phyloP scores from a whole-genome alignment of 805 yeast genomes.

The Brettanomyces nanus region DNA sequence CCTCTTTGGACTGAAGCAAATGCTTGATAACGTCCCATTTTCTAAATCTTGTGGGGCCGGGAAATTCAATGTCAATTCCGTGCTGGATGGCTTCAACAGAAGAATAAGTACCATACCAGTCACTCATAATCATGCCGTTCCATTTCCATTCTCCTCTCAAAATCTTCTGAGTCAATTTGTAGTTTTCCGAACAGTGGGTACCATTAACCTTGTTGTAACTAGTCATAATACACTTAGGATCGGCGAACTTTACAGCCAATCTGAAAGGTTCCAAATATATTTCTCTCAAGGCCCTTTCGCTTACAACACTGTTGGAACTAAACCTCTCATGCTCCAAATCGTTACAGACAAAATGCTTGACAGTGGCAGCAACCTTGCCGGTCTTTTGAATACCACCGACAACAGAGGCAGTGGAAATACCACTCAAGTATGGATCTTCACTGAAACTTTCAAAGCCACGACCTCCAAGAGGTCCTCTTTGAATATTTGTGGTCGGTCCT shows the following conservation, averaged over 20 bases:
- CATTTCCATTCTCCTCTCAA: conserved; percentile 50
- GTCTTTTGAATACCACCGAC: conserved; percentile 47
- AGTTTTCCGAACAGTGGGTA: conserved; percentile 42
- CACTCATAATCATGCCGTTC: conserved; percentile 51
- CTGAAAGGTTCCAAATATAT: conserved; percentile 58
- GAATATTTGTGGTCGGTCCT: conserved; percentile 32
- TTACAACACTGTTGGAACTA: conserved; percentile 38
- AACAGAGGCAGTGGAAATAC: conserved; percentile 37
- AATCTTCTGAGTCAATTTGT: conserved; percentile 34
- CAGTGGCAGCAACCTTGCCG: conserved; percentile 40
- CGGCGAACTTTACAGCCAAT: conserved; percentile 42
- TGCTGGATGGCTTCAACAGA: conserved; percentile 38
- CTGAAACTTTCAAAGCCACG: conserved; percentile 35
- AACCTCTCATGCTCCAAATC: conserved; percentile 52
- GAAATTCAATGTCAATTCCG: conserved; percentile 62
- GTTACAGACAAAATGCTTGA: conserved; percentile 58
- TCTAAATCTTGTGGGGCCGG: conserved; percentile 32
- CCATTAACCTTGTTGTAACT: conserved; percentile 60
- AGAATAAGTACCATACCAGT: conserved; percentile 56
- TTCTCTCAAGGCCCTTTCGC: conserved; percentile 58
- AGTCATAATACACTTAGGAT: conserved; percentile 53
- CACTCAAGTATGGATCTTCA: conserved; percentile 37
- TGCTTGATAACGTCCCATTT: conserved; percentile 3
- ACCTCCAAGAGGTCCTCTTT: conserved; percentile 38
- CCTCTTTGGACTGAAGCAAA: conserved; percentile 2